A percentile compares a stretch with the other conserved stretches of the same genome.
Conservation (phyloP, 1,139 yeast genomes). For the Yamadazyma jaroonii region DNA sequence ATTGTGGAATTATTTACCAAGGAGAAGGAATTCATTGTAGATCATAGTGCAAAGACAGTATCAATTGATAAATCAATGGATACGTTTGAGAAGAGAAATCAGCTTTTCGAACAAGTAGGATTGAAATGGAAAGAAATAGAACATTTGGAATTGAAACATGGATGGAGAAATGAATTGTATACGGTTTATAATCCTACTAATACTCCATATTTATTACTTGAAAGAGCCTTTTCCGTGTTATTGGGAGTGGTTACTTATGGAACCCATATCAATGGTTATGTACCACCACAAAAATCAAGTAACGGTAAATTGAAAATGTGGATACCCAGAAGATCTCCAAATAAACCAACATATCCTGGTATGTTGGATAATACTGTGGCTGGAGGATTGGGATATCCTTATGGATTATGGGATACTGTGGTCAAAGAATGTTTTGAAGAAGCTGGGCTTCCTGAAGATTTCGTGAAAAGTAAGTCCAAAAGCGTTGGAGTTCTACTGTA, state of each 20-base stretch:
- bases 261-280: constrained; percentile 78
- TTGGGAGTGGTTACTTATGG: constrained; percentile 91
- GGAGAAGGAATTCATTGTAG: constrained; percentile 32
- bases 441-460: constrained; percentile 66
- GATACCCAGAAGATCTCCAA: constrained; percentile 77
- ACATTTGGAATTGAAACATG: constrained; percentile 46
- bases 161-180: constrained; percentile 89
- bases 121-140: constrained; percentile 34
- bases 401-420: constrained; percentile 72
- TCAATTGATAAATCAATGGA: constrained; percentile 33
- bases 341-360: constrained; percentile 85
- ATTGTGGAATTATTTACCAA: constrained; percentile 40
- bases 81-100: constrained; percentile 47
- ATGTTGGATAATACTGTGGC: constrained; percentile 93
- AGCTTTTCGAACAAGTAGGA: constrained; percentile 45
- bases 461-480: constrained; percentile 43
- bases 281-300: constrained; percentile 36
- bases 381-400: constrained; percentile 88
- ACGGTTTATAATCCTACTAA: constrained; percentile 59
- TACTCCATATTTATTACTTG: constrained; percentile 63
- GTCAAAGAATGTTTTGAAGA: constrained; percentile 88
- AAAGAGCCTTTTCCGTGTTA: constrained; percentile 76
- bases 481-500: constrained; percentile 72
- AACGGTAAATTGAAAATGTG: constrained; percentile 59
- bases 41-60: constrained; percentile 28